Percentiles rank a stretch among this genome's conserved stretches.
These are phyloP conservation scores for Phytopythium mirpurense DNA, from an alignment of 352 stramenopile species.

Conservation along the genomic window DNA sequence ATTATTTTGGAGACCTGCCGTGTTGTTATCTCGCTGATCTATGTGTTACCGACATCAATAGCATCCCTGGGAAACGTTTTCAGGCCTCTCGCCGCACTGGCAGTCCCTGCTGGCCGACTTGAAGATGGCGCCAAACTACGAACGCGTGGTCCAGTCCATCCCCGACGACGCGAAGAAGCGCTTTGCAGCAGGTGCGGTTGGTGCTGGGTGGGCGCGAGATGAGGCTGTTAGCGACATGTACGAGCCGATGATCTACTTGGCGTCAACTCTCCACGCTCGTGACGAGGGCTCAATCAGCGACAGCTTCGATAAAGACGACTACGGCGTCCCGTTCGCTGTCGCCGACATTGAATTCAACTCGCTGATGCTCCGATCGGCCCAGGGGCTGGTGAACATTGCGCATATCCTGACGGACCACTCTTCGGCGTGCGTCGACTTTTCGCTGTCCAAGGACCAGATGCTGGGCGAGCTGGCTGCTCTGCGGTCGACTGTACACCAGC, in stretches of 20 bases:
- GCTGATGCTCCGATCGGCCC: slow-evolving; percentile 56
- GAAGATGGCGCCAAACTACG: slow-evolving; percentile 47
- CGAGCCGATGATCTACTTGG: slow-evolving; percentile 79
- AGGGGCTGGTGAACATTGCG: slow-evolving; percentile 61
- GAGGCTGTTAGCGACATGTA: slow-evolving; percentile 55
- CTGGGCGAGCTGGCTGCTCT: slow-evolving; percentile 33
- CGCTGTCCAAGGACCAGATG: slow-evolving; percentile 35
- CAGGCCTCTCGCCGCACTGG: slow-evolving; percentile 64
- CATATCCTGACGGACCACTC: slow-evolving; percentile 54
- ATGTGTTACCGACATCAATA: slow-evolving; percentile 22
- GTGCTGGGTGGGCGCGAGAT: slow-evolving; percentile 22
- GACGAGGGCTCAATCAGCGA: background rate
- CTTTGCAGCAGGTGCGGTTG: slow-evolving; percentile 34
- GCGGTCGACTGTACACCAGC: slow-evolving; percentile 12
- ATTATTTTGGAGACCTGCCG: background rate
- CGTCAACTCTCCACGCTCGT: slow-evolving; percentile 10
- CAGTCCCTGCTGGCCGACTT: slow-evolving; percentile 32
- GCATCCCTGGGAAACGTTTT: slow-evolving; percentile 87
- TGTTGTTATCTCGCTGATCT: background rate
- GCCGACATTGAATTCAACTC: slow-evolving; percentile 82
- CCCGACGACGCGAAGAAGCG: slow-evolving; percentile 37
- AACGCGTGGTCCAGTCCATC: slow-evolving; percentile 34
- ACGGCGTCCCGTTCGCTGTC: slow-evolving; percentile 28
- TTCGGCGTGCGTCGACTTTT: slow-evolving; percentile 48
- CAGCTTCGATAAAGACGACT: background rate